Evolutionary conservation across 208 protist genomes (phyloP), one percentile per base, ranked within the genome.

Genomic region (Lotmaria passim): DNA sequence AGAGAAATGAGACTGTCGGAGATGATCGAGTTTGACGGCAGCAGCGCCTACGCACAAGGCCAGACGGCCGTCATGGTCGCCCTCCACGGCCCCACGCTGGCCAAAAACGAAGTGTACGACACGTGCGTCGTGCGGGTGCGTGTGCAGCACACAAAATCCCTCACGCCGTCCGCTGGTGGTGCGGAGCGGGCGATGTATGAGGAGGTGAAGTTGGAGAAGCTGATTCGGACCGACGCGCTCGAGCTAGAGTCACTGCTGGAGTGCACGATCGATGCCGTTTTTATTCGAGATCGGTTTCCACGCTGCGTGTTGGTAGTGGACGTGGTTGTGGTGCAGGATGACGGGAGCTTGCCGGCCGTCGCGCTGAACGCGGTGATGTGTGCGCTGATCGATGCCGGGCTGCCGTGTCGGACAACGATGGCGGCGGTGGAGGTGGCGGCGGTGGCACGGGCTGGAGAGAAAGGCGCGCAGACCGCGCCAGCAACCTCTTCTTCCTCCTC

Each of bases 321-420:
- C 36, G 70, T 96, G 23, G 73, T 85, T 0, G 73, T 96, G 2
- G 28, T 94, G 26, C 43, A 81, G 28, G 82, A 96, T 55, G 94
- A 93, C 39, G 94, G 94, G 15, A 68, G 82, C 11, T 69, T 96
- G 10, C 55, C 79, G 7, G 77, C 90, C 7, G 86, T 91, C 0
- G 83, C 78, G 19, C 48, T 93, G 38, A 96, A 97, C 68, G 90
- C 82, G n/a, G 55, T 89, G 19, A 93, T 95, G 89, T 79, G 79
- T 46, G 90, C 91, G 39, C 57, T 96, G n/a, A 70, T 96, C 12
- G 90, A 96, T 26, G 89, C 87, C 38, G 91, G 91, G 12, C 57
- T 95, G 41, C 82, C 91, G 50, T 93, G 92, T 59, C 86, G 85
- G 30, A 94, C 85, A 10, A 93, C 87, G n/a, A 72, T 93, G 47